Conservation (phyloP, 192 early-diverging fungal species). For the Backusella tarrabulga region DNA sequence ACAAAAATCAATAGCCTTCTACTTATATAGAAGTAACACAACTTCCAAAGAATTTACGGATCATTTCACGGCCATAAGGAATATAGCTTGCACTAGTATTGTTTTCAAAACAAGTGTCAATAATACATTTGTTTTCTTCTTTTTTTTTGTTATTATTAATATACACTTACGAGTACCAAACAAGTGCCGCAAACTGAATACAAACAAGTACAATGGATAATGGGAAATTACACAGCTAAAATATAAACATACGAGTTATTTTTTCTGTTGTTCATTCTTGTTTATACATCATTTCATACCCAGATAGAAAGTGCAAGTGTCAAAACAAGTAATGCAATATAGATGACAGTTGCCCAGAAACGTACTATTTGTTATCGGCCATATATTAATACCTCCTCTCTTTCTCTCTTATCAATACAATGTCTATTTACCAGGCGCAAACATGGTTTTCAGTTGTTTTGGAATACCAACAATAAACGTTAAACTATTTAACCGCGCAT, state of each 20-base stretch:
- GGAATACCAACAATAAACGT: constrained; percentile 88
- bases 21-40: constrained; percentile 31
- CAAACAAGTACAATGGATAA: constrained; percentile 81
- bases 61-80: constrained; percentile 75
- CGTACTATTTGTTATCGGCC: neutral
- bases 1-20: no score
- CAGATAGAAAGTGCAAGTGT: constrained; percentile 18
- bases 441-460: constrained; percentile 85
- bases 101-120: constrained; percentile 26
- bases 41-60: constrained; percentile 35
- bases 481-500: constrained; percentile 50
- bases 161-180: constrained; percentile 68
- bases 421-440: constrained; percentile 52
- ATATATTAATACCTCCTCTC: neutral
- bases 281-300: constrained; percentile 17
- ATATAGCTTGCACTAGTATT: constrained; percentile 76
- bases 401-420: no score
- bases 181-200: constrained; percentile 85
- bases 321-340: constrained; percentile 50
- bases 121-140: neutral
- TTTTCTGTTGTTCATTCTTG: neutral
- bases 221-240: constrained; percentile 52
- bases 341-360: constrained; percentile 23
- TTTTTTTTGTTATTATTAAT: neutral
- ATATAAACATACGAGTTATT: neutral